Evolutionary conservation across 2,329 filamentous ascomycete genomes (phyloP).

Genomic region (Colletotrichum caudatum): DNA sequence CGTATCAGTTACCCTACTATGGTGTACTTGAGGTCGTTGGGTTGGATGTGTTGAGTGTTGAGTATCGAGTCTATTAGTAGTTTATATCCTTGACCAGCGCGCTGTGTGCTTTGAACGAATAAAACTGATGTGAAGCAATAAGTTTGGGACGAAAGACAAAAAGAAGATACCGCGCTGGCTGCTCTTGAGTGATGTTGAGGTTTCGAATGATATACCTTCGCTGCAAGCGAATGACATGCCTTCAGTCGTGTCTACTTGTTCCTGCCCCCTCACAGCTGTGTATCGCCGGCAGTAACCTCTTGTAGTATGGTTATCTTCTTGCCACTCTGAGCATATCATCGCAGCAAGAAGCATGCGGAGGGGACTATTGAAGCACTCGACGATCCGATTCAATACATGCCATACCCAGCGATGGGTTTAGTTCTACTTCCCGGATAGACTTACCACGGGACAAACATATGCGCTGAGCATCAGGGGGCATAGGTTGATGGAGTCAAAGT

Average conservation of each 20-base stretch:
- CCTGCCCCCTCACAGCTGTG: background rate
- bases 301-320: background rate
- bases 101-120: background rate
- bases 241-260: too few species aligned
- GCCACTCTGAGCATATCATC: background rate
- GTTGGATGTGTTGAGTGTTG: background rate
- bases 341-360: background rate
- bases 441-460: background rate
- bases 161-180: background rate
- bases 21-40: background rate
- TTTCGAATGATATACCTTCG: background rate
- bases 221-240: background rate
- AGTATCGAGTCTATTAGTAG: too few species aligned
- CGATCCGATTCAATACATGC: background rate
- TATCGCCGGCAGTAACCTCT: background rate
- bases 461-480: background rate
- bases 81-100: background rate
- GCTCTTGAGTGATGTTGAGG: background rate
- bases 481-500: background rate
- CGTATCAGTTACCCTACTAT: background rate
- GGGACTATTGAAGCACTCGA: background rate
- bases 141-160: background rate
- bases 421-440: background rate
- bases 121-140: too few species aligned
- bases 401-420: background rate